Evolutionary conservation across 768 basidiomycete species (phyloP).

Genomic region (Exidia glandulosa): DNA sequence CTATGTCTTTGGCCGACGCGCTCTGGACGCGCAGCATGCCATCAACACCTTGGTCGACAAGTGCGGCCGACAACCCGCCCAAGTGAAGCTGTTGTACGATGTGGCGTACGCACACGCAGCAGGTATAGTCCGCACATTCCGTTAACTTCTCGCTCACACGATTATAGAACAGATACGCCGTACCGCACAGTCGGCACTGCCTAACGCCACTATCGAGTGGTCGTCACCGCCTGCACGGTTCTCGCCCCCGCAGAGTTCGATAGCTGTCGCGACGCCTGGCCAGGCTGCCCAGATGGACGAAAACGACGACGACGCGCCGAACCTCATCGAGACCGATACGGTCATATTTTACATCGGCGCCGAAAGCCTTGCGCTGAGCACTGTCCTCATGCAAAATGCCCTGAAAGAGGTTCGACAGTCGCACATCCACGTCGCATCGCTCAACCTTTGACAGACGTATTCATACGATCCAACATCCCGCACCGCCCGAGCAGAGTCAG

Average conservation of each 20-base stretch:
- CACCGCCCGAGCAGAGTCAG: constrained; percentile 44
- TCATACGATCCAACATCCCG: constrained; percentile 56
- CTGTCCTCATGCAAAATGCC: constrained; percentile 76
- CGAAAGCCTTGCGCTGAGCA: constrained; percentile 71
- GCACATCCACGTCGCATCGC: neutral
- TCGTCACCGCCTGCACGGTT: neutral
- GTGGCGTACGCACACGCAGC: constrained; percentile 63
- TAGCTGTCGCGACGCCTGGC: neutral
- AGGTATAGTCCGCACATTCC: constrained; percentile 27
- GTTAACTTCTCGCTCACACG: constrained; percentile 1
- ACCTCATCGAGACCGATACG: neutral
- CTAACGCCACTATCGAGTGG: neutral
- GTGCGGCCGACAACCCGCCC: constrained; percentile 9
- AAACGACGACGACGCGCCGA: neutral
- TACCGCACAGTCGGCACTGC: constrained; percentile 8
- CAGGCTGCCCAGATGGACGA: neutral
- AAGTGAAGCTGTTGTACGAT: constrained; percentile 57
- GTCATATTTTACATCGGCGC: constrained; percentile 57
- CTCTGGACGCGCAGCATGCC: constrained; percentile 46
- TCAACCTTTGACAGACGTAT: constrained; percentile 42
- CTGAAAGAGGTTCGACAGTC: constrained; percentile 37
- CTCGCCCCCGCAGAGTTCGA: neutral
- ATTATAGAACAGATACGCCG: constrained; percentile 1
- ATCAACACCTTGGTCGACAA: constrained; percentile 28
- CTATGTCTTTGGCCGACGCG: constrained; percentile 78